These are phyloP conservation scores for Stentor roeselii DNA, from an alignment of 73 alveolate species.

Conservation along the genomic window DNA sequence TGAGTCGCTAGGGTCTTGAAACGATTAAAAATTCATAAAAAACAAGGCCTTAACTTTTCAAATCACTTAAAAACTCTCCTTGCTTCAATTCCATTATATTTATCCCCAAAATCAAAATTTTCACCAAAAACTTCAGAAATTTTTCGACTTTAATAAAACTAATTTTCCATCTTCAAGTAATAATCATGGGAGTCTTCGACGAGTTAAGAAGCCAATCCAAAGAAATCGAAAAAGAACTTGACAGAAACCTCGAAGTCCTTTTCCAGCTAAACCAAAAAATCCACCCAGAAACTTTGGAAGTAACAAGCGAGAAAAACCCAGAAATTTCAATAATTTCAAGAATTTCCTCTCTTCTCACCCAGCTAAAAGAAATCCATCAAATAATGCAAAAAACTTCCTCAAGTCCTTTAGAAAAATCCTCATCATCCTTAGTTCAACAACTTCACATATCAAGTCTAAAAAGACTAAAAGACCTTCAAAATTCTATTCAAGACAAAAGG, in stretches of 20 bases:
- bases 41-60: no score
- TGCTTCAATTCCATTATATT: no score
- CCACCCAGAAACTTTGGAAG: constrained; percentile 19
- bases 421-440: background rate
- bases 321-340: background rate
- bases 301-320: constrained; percentile 10
- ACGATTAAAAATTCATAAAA: no score
- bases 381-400: background rate
- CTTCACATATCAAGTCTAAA: background rate
- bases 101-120: no score
- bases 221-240: background rate
- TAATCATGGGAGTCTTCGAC: background rate
- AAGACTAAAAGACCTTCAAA: background rate
- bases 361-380: background rate
- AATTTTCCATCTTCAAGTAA: no score
- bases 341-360: background rate
- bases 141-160: no score
- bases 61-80: no score
- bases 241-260: background rate
- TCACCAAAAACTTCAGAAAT: no score
- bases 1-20: no score
- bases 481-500: background rate
- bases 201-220: background rate
- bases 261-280: background rate
- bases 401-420: background rate